phyloP scores from a whole-genome alignment of 331 rosid species.

The Dryas integrifolia region DNA sequence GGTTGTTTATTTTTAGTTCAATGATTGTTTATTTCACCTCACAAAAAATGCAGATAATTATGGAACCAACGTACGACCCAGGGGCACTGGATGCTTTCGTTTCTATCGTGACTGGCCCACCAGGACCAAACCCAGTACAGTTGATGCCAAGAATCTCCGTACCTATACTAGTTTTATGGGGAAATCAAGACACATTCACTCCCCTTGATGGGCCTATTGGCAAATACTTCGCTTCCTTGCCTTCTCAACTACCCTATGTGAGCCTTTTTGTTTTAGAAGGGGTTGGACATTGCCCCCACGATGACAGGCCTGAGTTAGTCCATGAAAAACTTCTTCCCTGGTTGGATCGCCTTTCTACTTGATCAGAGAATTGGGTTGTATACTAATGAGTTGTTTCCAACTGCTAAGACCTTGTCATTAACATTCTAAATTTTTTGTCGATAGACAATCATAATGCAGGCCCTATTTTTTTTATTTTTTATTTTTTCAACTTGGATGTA shows the following conservation, averaged over 20 bases:
- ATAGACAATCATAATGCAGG: too few relatives aligned
- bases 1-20: too few relatives aligned
- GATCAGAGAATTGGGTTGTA: too few relatives aligned
- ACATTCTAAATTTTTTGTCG: too few relatives aligned
- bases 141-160: conserved; percentile 61
- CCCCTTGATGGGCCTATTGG: conserved; percentile 97
- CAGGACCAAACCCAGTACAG: conserved; percentile 78
- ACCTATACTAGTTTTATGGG: conserved; percentile 83
- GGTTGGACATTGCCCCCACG: conserved; percentile 95
- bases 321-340: conserved; percentile 81
- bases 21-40: not conserved
- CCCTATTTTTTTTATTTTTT: too few relatives aligned
- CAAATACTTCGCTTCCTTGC: conserved; percentile 62
- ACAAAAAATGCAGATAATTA: conserved; percentile 52
- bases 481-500: too few relatives aligned
- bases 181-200: conserved; percentile 84
- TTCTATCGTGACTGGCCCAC: conserved; percentile 85
- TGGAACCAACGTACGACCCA: conserved; percentile 59
- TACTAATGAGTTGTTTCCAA: too few relatives aligned
- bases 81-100: conserved; percentile 92
- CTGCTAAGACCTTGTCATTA: too few relatives aligned
- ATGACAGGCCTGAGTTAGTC: conserved; percentile 76
- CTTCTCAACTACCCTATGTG: conserved; percentile 51
- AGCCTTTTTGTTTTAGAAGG: conserved; percentile 63
- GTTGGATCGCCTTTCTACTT: conserved; percentile 58